Conservation (phyloP, 2,329 filamentous ascomycete species). For the Ilyonectria destructans region DNA sequence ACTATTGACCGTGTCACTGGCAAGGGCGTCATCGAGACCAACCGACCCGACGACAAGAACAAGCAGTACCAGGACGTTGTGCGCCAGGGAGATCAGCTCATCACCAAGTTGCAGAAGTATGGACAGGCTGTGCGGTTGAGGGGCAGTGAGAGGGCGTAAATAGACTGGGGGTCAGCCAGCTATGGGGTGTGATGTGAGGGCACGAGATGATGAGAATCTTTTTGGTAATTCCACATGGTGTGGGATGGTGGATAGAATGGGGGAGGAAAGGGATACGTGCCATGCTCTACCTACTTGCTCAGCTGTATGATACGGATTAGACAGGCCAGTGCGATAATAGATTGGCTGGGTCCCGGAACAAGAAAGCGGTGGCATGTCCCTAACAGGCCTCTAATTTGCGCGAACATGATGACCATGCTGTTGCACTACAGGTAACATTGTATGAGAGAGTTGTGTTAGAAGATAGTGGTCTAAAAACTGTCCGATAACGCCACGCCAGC, state of each 20-base stretch:
- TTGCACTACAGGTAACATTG: neutral
- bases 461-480: neutral
- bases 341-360: slow-evolving; percentile 45
- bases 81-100: slow-evolving; percentile 96
- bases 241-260: slow-evolving; percentile 27
- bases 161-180: slow-evolving; percentile 1
- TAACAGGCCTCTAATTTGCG: slow-evolving; percentile 9
- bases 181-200: slow-evolving; percentile 13
- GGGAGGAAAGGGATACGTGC: slow-evolving; percentile 31
- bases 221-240: slow-evolving; percentile 36
- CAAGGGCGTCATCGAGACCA: slow-evolving; percentile 97
- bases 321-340: slow-evolving; percentile 46
- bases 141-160: slow-evolving; percentile 91
- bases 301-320: slow-evolving; percentile 55
- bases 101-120: slow-evolving; percentile 99
- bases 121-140: slow-evolving; percentile 95
- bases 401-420: neutral
- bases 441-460: neutral
- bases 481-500: neutral
- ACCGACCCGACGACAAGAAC: slow-evolving; percentile 98
- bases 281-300: slow-evolving; percentile 42
- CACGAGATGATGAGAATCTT: slow-evolving; percentile 10
- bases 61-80: slow-evolving; percentile 99
- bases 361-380: slow-evolving; percentile 23
- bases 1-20: slow-evolving; percentile 98